Evolutionary conservation across 2,329 filamentous ascomycete species (phyloP).

Genomic region (Ciborinia camelliae): DNA sequence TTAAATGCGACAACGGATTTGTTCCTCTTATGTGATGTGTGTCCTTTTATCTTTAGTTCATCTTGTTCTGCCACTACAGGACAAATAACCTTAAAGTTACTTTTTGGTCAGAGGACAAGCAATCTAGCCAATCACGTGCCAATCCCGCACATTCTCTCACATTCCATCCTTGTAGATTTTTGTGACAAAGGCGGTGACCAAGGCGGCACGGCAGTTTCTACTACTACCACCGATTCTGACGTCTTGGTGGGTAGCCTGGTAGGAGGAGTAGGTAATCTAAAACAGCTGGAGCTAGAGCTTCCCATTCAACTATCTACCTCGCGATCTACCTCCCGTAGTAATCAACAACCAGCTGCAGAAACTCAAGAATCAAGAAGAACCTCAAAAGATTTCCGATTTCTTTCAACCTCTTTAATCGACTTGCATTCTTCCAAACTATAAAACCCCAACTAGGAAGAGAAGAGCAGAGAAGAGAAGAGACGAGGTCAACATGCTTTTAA

Average conservation of each 20-base stretch:
- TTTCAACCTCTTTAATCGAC: neutral
- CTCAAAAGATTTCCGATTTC: neutral
- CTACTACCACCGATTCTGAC: constrained; percentile 17
- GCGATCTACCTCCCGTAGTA: too few species aligned
- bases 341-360: neutral
- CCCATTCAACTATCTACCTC: neutral
- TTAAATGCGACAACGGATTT: neutral
- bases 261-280: too few species aligned
- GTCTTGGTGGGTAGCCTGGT: constrained; percentile 18
- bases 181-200: constrained; percentile 4
- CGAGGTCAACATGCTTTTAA: constrained; percentile 32
- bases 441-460: neutral
- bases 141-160: neutral
- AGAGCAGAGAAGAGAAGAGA: too few species aligned
- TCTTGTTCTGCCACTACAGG: constrained; percentile 12
- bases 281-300: neutral
- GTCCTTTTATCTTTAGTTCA: constrained; percentile 5
- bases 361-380: neutral
- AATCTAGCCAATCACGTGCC: neutral
- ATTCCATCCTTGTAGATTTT: neutral
- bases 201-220: constrained; percentile 1
- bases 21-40: constrained; percentile 3
- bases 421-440: neutral
- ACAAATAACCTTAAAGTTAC: constrained; percentile 16
- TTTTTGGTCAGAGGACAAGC: neutral